Percentiles rank a stretch among this genome's conserved stretches.
Conservation (phyloP, 768 basidiomycete genomes). For the Pleurotus djamor region DNA sequence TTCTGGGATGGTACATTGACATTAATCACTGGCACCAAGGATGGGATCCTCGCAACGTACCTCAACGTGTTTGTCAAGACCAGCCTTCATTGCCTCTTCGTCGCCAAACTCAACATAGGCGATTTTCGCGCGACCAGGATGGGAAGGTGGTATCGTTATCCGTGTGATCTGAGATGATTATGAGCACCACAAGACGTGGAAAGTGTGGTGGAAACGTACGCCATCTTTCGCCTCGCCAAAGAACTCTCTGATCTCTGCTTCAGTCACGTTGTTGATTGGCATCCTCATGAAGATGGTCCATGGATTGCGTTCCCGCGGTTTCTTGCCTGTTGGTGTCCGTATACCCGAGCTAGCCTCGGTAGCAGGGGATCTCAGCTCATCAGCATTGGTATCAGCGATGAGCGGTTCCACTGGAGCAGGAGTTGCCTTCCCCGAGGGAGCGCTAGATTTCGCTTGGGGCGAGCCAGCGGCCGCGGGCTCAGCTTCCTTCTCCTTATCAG, state of each 20-base stretch:
- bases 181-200: not conserved
- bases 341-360: conserved; percentile 58
- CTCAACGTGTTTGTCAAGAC: conserved; percentile 70
- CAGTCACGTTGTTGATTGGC: conserved; percentile 43
- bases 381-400: conserved; percentile 18
- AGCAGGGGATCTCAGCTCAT: conserved; percentile 52
- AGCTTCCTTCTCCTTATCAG: conserved; percentile 35
- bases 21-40: no score
- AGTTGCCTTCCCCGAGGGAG: conserved; percentile 20
- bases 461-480: not conserved
- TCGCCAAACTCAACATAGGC: conserved; percentile 91
- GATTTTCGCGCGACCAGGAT: conserved; percentile 51
- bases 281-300: conserved; percentile 87
- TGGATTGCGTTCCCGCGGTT: conserved; percentile 60
- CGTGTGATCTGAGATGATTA: conserved; percentile 55
- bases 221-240: conserved; percentile 70
- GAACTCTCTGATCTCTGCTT: conserved; percentile 72
- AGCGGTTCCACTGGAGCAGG: conserved; percentile 24
- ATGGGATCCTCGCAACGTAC: conserved; percentile 34
- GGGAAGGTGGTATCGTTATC: conserved; percentile 54
- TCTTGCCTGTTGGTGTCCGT: conserved; percentile 69
- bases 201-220: conserved; percentile 35
- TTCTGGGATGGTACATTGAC: conserved; percentile 40
- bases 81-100: conserved; percentile 81
- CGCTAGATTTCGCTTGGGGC: not conserved